Conservation (phyloP, 306 rosid genomes). For the Delonix regia region DNA sequence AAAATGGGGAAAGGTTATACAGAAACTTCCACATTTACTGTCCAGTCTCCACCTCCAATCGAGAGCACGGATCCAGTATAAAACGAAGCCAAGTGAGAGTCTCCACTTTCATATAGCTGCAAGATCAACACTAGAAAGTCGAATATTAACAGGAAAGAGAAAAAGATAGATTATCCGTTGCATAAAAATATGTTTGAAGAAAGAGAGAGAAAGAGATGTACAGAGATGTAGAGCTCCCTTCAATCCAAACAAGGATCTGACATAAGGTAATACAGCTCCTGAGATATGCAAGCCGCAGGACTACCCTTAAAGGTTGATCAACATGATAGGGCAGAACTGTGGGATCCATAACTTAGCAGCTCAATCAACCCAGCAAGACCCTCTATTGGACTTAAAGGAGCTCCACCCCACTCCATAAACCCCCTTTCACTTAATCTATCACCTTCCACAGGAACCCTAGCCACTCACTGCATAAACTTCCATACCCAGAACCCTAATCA, state of each 20-base stretch:
- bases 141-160: background rate
- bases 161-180: background rate
- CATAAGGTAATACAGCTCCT: constrained; percentile 54
- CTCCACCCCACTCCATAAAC: constrained; percentile 44
- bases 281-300: constrained; percentile 70
- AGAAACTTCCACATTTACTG: background rate
- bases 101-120: background rate
- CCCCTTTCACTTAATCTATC: background rate
- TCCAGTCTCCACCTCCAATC: background rate
- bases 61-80: background rate
- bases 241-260: constrained; percentile 71
- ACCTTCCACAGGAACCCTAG: background rate
- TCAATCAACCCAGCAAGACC: constrained; percentile 53
- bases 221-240: constrained; percentile 84
- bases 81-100: background rate
- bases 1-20: background rate
- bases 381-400: constrained; percentile 78
- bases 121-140: background rate
- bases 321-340: constrained; percentile 40
- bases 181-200: background rate
- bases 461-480: background rate
- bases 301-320: constrained; percentile 18
- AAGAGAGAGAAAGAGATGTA: too few species aligned
- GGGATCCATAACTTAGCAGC: constrained; percentile 78
- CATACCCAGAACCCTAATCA: background rate